Evolutionary conservation across 225 moss, liverwort and hornwort genomes (phyloP).

Genomic region (Anthoceros angustus): DNA sequence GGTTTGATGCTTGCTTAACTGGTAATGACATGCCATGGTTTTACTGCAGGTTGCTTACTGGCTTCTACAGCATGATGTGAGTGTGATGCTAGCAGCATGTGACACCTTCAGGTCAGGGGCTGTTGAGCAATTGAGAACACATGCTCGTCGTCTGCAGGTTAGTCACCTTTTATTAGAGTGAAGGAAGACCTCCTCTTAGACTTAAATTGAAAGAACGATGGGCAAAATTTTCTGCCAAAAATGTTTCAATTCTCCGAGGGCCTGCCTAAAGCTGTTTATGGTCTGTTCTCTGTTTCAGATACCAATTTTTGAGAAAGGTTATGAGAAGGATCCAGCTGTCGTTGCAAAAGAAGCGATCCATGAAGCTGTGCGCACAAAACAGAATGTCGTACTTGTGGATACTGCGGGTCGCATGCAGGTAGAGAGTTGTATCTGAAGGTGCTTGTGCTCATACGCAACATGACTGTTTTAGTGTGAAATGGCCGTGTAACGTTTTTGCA

Average conservation of each 20-base stretch:
- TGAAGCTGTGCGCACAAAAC: slow-evolving; percentile 76
- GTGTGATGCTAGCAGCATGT: slow-evolving; percentile 99
- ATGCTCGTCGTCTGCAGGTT: slow-evolving; percentile 85
- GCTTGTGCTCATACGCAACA: not conserved
- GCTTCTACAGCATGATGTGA: slow-evolving; percentile 82
- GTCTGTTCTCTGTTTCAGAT: slow-evolving; percentile 18
- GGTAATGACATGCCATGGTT: not conserved
- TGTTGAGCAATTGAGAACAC: slow-evolving; percentile 97
- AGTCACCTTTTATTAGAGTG: not conserved
- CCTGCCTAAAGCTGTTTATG: not conserved
- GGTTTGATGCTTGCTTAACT: no score
- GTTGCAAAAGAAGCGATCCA: slow-evolving; percentile 90
- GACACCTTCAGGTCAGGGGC: slow-evolving; percentile 99
- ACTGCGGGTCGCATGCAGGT: slow-evolving; percentile 98
- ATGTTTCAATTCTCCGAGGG: not conserved
- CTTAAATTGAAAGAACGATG: not conserved
- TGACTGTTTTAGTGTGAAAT: no score
- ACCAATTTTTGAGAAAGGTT: slow-evolving; percentile 91
- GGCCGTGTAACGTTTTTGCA: not conserved
- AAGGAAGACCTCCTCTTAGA: not conserved
- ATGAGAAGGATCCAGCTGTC: slow-evolving; percentile 96
- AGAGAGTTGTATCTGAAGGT: not conserved
- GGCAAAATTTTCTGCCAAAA: not conserved
- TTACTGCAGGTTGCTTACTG: slow-evolving; percentile 69
- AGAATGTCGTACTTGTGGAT: slow-evolving; percentile 94